Conservation (phyloP, 129 eudicot species). For the Lactuca saligna region DNA sequence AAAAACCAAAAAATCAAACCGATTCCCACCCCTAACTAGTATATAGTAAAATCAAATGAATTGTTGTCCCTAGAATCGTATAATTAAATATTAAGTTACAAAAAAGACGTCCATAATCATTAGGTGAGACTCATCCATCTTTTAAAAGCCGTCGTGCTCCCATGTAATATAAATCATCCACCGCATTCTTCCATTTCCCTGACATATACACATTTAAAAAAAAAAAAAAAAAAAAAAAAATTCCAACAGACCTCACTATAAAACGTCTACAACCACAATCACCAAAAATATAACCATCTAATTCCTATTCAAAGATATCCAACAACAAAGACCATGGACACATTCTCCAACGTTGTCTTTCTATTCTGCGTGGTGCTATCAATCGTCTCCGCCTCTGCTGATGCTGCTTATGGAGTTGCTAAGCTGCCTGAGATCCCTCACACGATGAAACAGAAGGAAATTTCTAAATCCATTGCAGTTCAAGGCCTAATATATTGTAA, state of each 20-base stretch:
- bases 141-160: conserved; percentile 28
- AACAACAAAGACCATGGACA: conserved; percentile 22
- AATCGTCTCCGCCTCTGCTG: background rate
- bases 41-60: too few relatives aligned
- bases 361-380: background rate
- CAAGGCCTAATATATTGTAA: conserved; percentile 62
- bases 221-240: conserved; percentile 8
- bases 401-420: conserved; percentile 22
- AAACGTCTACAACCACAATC: conserved; percentile 18
- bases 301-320: background rate
- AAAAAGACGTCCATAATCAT: background rate
- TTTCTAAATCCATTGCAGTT: conserved; percentile 29
- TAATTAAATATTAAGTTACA: too few relatives aligned
- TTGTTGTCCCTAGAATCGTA: too few relatives aligned
- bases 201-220: background rate
- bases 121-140: background rate
- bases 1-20: too few relatives aligned
- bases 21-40: too few relatives aligned
- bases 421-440: conserved; percentile 8
- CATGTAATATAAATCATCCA: conserved; percentile 21
- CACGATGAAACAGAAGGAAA: conserved; percentile 6
- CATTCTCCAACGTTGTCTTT: conserved; percentile 18
- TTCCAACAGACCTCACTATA: conserved; percentile 17
- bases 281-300: conserved; percentile 5
- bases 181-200: background rate